Evolutionary conservation across 768 basidiomycete genomes (phyloP).

Genomic region (Antrodiella citrinella): DNA sequence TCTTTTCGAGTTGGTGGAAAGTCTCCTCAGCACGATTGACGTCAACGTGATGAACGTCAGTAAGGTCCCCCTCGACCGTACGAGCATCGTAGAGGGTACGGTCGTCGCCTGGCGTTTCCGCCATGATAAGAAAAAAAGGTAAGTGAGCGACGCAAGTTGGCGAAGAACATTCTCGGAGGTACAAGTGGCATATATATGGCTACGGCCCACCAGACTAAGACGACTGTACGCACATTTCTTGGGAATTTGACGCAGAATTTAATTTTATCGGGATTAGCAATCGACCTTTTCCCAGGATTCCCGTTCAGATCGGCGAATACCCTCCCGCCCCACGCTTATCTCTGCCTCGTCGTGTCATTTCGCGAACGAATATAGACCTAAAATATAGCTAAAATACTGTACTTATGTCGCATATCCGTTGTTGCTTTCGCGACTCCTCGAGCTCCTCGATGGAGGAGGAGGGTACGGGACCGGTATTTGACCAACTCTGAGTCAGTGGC

Average conservation of each 20-base stretch:
- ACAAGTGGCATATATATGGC: background rate
- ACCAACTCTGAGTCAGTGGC: too few relatives aligned
- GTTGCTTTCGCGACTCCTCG: too few relatives aligned
- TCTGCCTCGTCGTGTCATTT: background rate
- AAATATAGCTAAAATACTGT: too few relatives aligned
- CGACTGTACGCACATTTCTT: slow-evolving; percentile 1
- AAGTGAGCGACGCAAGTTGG: background rate
- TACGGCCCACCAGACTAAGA: background rate
- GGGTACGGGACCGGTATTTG: too few relatives aligned
- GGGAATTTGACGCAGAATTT: background rate
- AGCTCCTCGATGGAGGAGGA: too few relatives aligned
- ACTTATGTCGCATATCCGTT: too few relatives aligned
- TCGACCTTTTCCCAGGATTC: background rate
- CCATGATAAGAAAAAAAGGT: slow-evolving; percentile 10
- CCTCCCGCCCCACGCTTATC: background rate
- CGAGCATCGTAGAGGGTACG: slow-evolving; percentile 16
- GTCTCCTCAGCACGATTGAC: slow-evolving; percentile 41
- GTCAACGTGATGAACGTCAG: slow-evolving; percentile 34
- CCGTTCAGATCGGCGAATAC: background rate
- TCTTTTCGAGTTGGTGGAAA: slow-evolving; percentile 47
- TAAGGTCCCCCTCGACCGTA: slow-evolving; percentile 11
- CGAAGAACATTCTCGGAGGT: background rate
- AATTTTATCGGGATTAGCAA: background rate
- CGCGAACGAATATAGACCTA: background rate
- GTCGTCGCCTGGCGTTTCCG: slow-evolving; percentile 21